Conservation (phyloP, 768 basidiomycete genomes). For the Trichaptum fuscoviolaceum region DNA sequence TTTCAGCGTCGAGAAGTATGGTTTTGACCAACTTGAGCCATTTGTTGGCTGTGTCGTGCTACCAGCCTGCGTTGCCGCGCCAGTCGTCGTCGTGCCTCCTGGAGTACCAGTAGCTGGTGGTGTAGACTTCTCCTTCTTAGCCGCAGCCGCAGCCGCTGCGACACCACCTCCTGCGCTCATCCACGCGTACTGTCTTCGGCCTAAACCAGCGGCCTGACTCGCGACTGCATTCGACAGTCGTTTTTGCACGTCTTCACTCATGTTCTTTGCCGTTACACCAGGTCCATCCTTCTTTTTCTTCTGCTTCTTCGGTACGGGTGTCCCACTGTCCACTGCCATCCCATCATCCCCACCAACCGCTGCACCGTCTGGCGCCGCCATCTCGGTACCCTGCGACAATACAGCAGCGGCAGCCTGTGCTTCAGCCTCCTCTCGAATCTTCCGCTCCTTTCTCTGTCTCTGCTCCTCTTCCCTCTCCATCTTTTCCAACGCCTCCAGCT, state of each 20-base stretch:
- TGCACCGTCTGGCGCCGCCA: conserved; percentile 33
- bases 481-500: conserved; percentile 68
- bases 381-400: conserved; percentile 11
- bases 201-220: conserved; percentile 80
- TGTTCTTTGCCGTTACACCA: conserved; percentile 79
- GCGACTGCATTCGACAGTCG: conserved; percentile 90
- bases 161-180: conserved; percentile 67
- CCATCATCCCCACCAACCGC: conserved; percentile 28
- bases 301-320: conserved; percentile 65
- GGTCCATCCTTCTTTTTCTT: conserved; percentile 79
- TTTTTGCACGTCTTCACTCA: conserved; percentile 89
- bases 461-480: conserved; percentile 83
- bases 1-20: conserved; percentile 55
- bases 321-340: conserved; percentile 36
- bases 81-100: conserved; percentile 23
- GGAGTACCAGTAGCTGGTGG: conserved; percentile 27
- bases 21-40: conserved; percentile 50
- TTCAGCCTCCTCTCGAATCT: conserved; percentile 70
- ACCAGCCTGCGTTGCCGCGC: conserved; percentile 23
- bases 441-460: conserved; percentile 66
- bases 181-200: conserved; percentile 77
- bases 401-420: conserved; percentile 62
- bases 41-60: conserved; percentile 18
- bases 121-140: conserved; percentile 26
- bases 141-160: conserved; percentile 31